Conservation (phyloP, 2,329 filamentous ascomycete species). For the Lojkania enalia region DNA sequence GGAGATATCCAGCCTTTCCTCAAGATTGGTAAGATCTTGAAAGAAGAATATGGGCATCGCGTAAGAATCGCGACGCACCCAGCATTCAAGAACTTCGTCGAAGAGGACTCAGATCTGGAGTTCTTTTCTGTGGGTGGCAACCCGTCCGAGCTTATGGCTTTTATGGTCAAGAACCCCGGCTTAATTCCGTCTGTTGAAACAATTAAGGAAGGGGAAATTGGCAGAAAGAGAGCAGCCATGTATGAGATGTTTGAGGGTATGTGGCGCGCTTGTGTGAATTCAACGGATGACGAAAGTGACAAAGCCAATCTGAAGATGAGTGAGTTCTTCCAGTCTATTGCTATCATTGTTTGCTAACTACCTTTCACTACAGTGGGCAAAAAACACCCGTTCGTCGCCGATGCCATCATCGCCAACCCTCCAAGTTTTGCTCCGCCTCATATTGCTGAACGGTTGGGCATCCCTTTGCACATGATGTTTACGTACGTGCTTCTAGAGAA, state of each 20-base stretch:
- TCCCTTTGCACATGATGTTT: conserved; percentile 85
- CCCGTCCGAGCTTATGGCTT: conserved; percentile 80
- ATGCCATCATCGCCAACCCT: conserved; percentile 79
- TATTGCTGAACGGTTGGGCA: conserved; percentile 72
- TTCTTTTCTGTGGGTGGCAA: conserved; percentile 82
- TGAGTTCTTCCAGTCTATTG: conserved; percentile 17
- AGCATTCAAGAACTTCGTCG: conserved; percentile 74
- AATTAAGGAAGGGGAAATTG: conserved; percentile 73
- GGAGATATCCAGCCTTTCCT: conserved; percentile 83
- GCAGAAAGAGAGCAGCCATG: conserved; percentile 68
- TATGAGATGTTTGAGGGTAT: conserved; percentile 82
- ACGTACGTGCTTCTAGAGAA: conserved; percentile 65
- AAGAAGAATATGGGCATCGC: conserved; percentile 71
- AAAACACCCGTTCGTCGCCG: conserved; percentile 75
- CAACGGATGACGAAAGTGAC: conserved; percentile 70
- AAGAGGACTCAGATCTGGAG: conserved; percentile 71
- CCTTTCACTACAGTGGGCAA: conserved; percentile 53
- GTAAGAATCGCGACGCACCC: conserved; percentile 80
- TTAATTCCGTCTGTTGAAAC: conserved; percentile 75
- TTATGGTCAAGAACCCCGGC: conserved; percentile 84
- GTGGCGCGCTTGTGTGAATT: conserved; percentile 76
- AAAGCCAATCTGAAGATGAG: conserved; percentile 62
- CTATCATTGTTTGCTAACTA: conserved; percentile 10
- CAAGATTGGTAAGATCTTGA: conserved; percentile 71
- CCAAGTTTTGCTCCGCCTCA: conserved; percentile 78